Conservation (phyloP, 768 basidiomycete genomes). For the Mycena belliarum region DNA sequence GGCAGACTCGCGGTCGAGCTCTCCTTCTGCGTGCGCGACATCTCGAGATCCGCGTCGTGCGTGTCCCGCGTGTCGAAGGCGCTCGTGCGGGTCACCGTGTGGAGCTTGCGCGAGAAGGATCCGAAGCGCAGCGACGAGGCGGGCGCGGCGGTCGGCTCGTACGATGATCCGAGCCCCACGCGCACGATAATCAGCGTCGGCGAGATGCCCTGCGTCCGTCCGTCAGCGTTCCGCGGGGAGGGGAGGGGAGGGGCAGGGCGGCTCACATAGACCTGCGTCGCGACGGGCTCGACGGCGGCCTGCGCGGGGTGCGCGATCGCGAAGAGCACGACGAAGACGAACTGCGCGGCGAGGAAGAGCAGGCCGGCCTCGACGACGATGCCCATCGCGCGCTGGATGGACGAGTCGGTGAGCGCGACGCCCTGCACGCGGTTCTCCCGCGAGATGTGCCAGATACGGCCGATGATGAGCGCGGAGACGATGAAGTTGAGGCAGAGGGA, state of each 20-base stretch:
- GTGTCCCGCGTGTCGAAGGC: background rate
- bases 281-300: slow-evolving; percentile 36
- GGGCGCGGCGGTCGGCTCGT: background rate
- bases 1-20: background rate
- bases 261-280: slow-evolving; percentile 41
- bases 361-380: slow-evolving; percentile 42
- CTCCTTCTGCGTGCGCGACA: background rate
- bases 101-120: background rate
- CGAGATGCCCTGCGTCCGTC: slow-evolving; percentile 13
- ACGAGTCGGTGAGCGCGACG: slow-evolving; percentile 1
- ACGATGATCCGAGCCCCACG: slow-evolving; percentile 15
- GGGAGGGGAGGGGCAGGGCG: no score
- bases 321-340: slow-evolving; percentile 42
- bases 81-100: background rate
- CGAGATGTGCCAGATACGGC: slow-evolving; percentile 36
- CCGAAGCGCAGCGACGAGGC: background rate
- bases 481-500: slow-evolving; percentile 44
- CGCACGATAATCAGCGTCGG: slow-evolving; percentile 23
- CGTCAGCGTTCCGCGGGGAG: background rate
- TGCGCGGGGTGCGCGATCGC: slow-evolving; percentile 35
- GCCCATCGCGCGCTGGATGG: slow-evolving; percentile 28
- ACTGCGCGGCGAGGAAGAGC: slow-evolving; percentile 40
- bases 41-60: background rate
- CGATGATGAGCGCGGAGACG: slow-evolving; percentile 42
- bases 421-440: slow-evolving; percentile 17